Percentiles rank a stretch among this genome's conserved stretches.
Conservation (phyloP, 441 rosid species). For the Corymbia citriodora region DNA sequence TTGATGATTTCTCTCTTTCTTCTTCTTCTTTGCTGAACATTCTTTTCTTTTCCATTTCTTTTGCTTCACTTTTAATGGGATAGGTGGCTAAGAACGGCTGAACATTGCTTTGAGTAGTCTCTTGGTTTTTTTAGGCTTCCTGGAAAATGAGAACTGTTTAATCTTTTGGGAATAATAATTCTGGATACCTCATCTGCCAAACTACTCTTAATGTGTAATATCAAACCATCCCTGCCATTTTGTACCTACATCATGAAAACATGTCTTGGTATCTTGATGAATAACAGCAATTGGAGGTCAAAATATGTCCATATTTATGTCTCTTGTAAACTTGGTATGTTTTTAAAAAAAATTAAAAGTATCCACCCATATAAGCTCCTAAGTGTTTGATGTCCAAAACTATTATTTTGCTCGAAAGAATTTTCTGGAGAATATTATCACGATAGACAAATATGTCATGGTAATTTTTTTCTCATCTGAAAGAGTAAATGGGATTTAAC, state of each 20-base stretch:
- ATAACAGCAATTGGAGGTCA: not conserved
- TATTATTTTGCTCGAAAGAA: not conserved
- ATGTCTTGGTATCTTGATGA: not conserved
- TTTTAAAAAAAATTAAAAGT: not conserved
- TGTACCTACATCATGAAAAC: not conserved
- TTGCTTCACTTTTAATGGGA: not conserved
- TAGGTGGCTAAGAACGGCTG: not conserved
- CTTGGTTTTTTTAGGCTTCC: not conserved
- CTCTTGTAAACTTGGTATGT: not conserved
- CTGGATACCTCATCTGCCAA: not conserved
- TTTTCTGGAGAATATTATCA: not conserved
- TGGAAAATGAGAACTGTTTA: not conserved
- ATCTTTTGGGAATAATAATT: not conserved
- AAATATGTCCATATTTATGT: not conserved
- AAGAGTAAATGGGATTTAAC: not conserved
- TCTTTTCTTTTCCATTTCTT: not conserved
- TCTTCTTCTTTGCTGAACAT: not conserved
- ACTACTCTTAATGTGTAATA: not conserved
- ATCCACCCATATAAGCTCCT: not conserved
- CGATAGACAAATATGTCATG: not conserved
- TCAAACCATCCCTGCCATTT: not conserved
- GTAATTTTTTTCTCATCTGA: not conserved
- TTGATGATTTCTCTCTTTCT: not conserved
- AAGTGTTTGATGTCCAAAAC: not conserved
- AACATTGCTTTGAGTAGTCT: not conserved